phyloP scores from a whole-genome alignment of 345 rosid species.

The Syzygium aqueum region DNA sequence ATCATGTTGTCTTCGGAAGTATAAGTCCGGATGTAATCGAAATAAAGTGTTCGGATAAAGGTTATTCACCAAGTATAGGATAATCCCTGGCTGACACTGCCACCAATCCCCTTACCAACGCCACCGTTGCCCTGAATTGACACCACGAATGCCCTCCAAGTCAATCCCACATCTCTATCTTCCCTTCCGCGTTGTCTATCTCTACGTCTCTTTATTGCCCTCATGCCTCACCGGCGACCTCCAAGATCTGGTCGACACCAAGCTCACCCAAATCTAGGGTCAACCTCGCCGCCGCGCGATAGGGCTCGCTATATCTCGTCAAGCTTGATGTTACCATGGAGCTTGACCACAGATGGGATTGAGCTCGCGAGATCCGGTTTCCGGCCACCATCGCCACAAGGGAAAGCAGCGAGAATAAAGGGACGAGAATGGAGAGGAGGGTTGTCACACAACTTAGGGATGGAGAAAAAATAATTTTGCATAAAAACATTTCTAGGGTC shows the following conservation, averaged over 20 bases:
- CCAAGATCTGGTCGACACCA: background rate
- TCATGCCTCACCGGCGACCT: background rate
- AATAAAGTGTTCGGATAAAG: background rate
- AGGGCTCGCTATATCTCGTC: background rate
- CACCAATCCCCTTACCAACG: background rate
- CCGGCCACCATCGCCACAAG: background rate
- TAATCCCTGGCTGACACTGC: background rate
- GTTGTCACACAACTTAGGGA: background rate
- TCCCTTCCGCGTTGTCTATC: background rate
- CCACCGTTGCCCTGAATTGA: background rate
- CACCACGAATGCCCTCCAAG: background rate
- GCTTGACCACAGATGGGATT: background rate
- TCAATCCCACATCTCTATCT: background rate
- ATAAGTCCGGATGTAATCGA: background rate
- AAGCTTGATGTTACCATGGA: background rate
- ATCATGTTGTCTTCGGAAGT: background rate
- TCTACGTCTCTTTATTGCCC: background rate
- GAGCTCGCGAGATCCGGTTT: background rate
- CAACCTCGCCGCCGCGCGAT: background rate
- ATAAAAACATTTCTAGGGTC: background rate
- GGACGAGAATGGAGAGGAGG: background rate
- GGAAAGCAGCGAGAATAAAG: background rate
- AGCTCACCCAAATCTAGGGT: background rate
- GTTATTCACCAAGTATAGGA: background rate
- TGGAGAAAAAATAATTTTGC: background rate